A percentile compares a stretch with the other conserved stretches of the same genome.
These are phyloP conservation scores for Aspergillus texensis DNA, from an alignment of 2,329 filamentous ascomycete genomes.

Conservation along the genomic window DNA sequence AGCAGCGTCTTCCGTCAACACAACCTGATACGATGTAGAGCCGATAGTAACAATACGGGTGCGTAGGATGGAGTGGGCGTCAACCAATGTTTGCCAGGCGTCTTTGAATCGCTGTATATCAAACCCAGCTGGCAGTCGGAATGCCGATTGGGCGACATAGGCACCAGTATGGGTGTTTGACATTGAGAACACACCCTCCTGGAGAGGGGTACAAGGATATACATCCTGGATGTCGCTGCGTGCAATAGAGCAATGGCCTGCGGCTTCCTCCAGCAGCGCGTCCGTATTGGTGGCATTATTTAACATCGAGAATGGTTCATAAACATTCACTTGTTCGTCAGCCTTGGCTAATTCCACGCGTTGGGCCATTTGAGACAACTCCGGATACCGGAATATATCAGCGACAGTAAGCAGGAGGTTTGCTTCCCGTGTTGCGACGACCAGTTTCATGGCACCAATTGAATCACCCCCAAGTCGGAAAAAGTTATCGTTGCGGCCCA, in stretches of 20 bases:
- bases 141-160: slow-evolving; percentile 43
- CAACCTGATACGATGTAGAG: slow-evolving; percentile 27
- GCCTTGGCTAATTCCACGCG: slow-evolving; percentile 4
- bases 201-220: slow-evolving; percentile 34
- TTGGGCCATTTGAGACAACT: not conserved
- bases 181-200: slow-evolving; percentile 22
- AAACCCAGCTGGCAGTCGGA: slow-evolving; percentile 25
- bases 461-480: slow-evolving; percentile 27
- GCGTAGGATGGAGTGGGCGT: slow-evolving; percentile 42
- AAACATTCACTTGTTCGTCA: not conserved
- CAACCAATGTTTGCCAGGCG: slow-evolving; percentile 41
- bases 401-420: not conserved
- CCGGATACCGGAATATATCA: not conserved
- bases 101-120: slow-evolving; percentile 38
- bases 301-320: slow-evolving; percentile 13
- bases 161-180: slow-evolving; percentile 39
- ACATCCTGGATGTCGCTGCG: slow-evolving; percentile 28
- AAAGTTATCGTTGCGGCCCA: slow-evolving; percentile 26
- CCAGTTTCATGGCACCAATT: slow-evolving; percentile 22
- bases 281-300: not conserved
- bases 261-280: slow-evolving; percentile 10
- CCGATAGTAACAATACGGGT: slow-evolving; percentile 41
- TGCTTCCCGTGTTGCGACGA: not conserved
- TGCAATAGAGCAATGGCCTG: slow-evolving; percentile 22
- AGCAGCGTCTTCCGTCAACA: slow-evolving; percentile 21